phyloP scores from a whole-genome alignment of 139 green algal genomes.

The Tetradesmus obliquus region DNA sequence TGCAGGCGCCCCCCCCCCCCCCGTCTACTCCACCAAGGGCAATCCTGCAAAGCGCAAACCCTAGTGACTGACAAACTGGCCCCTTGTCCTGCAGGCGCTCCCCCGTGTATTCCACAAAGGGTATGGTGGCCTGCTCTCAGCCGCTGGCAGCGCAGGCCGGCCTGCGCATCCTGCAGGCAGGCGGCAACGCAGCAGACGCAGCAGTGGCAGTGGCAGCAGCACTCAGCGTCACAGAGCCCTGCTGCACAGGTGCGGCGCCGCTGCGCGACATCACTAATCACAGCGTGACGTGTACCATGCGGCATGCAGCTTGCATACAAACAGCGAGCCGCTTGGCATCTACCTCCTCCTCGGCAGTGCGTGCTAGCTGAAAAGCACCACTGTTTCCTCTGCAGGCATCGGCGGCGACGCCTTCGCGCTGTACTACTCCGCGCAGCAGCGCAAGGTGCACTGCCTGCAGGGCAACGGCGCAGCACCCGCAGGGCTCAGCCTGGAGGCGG shows the following conservation, averaged over 20 bases:
- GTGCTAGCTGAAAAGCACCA: no score
- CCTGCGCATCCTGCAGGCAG: constrained; percentile 73
- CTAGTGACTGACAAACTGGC: not conserved
- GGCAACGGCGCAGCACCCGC: constrained; percentile 64
- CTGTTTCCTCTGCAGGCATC: constrained; percentile 56
- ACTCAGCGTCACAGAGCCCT: constrained; percentile 78
- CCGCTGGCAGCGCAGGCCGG: constrained; percentile 72
- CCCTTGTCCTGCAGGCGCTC: constrained; percentile 53
- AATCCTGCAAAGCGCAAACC: no score
- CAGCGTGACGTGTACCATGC: not conserved
- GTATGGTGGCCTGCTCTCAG: constrained; percentile 74
- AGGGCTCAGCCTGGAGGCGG: constrained; percentile 60
- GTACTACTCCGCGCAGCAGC: constrained; percentile 64
- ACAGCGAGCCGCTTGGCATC: not conserved
- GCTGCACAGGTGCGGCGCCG: constrained; percentile 62
- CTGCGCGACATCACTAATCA: not conserved
- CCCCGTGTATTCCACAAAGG: constrained; percentile 61
- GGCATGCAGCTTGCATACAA: not conserved
- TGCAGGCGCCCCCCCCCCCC: constrained; percentile 51
- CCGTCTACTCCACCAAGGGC: constrained; percentile 63
- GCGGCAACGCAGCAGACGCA: constrained; percentile 83
- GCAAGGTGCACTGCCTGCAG: constrained; percentile 64
- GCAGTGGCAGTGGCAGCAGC: constrained; percentile 77
- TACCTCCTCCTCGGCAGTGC: no score
- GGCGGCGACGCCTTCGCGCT: constrained; percentile 80